A percentile compares a stretch with the other conserved stretches of the same genome.
These are phyloP conservation scores for Geotrichum macrosporum DNA, from an alignment of 1,139 yeast genomes.

Conservation along the genomic window DNA sequence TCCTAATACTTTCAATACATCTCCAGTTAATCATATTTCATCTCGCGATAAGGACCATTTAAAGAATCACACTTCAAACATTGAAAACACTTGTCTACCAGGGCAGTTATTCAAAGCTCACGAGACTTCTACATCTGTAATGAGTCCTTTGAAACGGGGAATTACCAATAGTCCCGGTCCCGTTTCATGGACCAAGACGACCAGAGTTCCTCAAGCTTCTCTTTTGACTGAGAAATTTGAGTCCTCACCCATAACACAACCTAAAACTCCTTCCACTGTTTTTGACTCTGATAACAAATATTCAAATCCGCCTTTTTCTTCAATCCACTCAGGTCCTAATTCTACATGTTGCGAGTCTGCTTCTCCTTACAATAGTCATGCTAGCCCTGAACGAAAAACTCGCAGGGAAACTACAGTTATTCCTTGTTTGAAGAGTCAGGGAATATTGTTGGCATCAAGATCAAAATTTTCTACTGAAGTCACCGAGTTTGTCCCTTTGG, in stretches of 20 bases:
- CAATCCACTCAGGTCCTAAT: no score
- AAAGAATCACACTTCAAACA: conserved; percentile 3
- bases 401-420: no score
- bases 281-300: not conserved
- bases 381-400: no score
- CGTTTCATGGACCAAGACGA: no score
- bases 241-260: not conserved
- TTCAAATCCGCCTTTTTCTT: no score
- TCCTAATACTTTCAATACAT: conserved; percentile 7
- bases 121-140: no score
- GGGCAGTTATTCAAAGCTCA: no score
- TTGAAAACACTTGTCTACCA: conserved; percentile 6
- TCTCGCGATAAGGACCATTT: not conserved
- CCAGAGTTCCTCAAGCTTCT: conserved; percentile 6
- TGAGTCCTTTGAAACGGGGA: no score
- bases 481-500: conserved; percentile 1
- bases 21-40: not conserved
- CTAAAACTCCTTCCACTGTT: not conserved
- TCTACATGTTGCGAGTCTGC: no score
- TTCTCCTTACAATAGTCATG: no score
- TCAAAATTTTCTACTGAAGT: not conserved
- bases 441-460: conserved; percentile 1
- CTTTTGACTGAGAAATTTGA: conserved; percentile 4
- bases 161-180: no score
- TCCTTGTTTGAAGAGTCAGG: no score